Base-by-base conservation (phyloP, 164 flowering plant species). In the Annona cherimola region DNA sequence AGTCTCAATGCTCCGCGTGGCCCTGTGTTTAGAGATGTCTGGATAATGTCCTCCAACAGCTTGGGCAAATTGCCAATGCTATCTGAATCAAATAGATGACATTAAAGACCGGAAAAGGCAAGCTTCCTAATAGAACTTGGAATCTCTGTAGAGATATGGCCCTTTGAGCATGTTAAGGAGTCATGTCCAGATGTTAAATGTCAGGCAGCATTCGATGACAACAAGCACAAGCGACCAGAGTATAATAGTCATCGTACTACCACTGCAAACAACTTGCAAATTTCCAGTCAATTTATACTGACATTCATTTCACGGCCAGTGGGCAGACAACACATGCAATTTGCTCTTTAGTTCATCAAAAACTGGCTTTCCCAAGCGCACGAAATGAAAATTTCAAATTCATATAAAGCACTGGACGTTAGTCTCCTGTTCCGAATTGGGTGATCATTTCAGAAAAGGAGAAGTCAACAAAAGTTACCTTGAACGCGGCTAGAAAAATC, bases 11-110 rank as follows among this genome's bases (percentile, higher is more conserved):
- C 89, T 66, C 98, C 98, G 26, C 96, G 89, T 4, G 98, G 98
- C 73, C 98, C 98, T 0, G 98, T 94, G 76, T 78, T 89, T 66
- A 94, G 77, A 2, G 98, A 92, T 66, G 96, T 89, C 81, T 87
- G 95, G 73, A 92, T 70, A 62, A 94, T 94, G 79, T 94, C 98
- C 79, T 94, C 97, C 79, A 94, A 83, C 81, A 94, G 80, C 68
- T 87, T 89, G 71, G 98, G 98, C 75, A 94, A 84, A 64, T 87
- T 86, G 63, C 87, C 86, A 35, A 92, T 75, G 43, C 95, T 78
- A 66, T 82, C 97, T 94, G 84, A 42, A 71, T 35, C 35, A 66
- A 43, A 42, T 26, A 1, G 45, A 26, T 61, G 43, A 57, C 45
- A 19, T 57, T 50, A 43, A 59, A 66, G 45, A 19, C 16, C 12